These are phyloP conservation scores for Dothistroma septosporum DNA, from an alignment of 2,329 filamentous ascomycete species.

Conservation along the genomic window DNA sequence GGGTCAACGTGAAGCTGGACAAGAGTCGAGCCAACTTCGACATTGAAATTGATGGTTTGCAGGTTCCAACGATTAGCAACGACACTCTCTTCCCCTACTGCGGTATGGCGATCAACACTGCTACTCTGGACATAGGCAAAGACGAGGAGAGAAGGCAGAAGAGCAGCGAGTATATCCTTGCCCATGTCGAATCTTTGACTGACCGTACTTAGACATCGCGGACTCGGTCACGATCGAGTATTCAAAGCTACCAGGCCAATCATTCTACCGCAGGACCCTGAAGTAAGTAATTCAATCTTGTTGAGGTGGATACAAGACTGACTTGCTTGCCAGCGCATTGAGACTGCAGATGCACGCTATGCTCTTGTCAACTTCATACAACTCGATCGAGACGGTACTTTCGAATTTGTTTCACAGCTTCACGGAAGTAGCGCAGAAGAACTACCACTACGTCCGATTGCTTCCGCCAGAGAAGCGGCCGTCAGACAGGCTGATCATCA, in stretches of 20 bases:
- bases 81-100: conserved; percentile 77
- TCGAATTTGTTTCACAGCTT: conserved; percentile 74
- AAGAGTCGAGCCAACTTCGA: conserved; percentile 89
- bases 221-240: conserved; percentile 77
- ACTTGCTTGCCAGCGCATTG: conserved; percentile 51
- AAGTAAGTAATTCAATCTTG: conserved; percentile 26
- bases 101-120: conserved; percentile 70
- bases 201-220: conserved; percentile 47
- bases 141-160: conserved; percentile 55
- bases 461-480: conserved; percentile 58
- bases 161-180: conserved; percentile 44
- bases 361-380: conserved; percentile 77
- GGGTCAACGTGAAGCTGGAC: conserved; percentile 67
- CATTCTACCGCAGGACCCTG: conserved; percentile 75
- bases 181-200: conserved; percentile 17
- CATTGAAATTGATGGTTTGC: conserved; percentile 51
- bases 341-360: conserved; percentile 81
- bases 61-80: conserved; percentile 46
- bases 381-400: conserved; percentile 64
- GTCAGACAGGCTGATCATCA: conserved; percentile 55
- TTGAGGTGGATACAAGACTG: conserved; percentile 6
- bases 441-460: conserved; percentile 57
- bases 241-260: conserved; percentile 65
- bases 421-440: conserved; percentile 71
- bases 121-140: conserved; percentile 69